Evolutionary conservation across 2,329 filamentous ascomycete species (phyloP), one percentile per base, ranked within the genome.

Genomic region (Paracorniculantispora psalliotae): DNA sequence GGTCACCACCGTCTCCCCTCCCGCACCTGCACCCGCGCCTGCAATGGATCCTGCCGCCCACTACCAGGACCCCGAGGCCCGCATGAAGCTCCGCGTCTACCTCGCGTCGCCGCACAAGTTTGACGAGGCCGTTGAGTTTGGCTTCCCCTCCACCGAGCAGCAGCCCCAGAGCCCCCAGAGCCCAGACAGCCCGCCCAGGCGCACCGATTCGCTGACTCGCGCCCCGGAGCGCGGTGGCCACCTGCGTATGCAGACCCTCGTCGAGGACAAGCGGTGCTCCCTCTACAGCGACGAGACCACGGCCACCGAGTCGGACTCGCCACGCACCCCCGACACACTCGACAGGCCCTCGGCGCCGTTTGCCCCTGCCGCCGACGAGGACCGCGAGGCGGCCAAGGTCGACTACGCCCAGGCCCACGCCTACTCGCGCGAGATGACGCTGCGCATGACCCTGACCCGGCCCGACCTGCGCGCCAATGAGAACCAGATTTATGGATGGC

Each of bases 91-190:
- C 21, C 86, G 92, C 13, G 86, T 91, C 7, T 96, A 92, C 67
- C 82, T 96, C 21, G 89, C 90, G 8, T 96, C 92, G 1, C 89
- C 92, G 1, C 90, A 96, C 65, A 96, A 96, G 70, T 97, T 97
- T 66, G 93, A 97, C n/a, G 93, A 97, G 73, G 92, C 91, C 1
- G 84, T 97, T 55, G 90, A 96, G 70, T 97, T 96, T 72, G 93
- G 93, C 0, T 97, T 97, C 67, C 91, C 92, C 0, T 85, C 87
- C 0, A 78, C 78, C 37, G 81, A 85, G 35, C 73, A 73, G n/a
- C 66, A 63, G 6, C 57, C 63, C 4, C 61, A 66, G 55, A 60
- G 8, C 52, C 57, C n/a, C 49, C 53, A 46, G 48, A 56, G 47
- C 64, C 65, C 28, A 3, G 33, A 19, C 21, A 59, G 12, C 9